phyloP scores from a whole-genome alignment of 208 protist species.

The Herpetomonas tarakana region DNA sequence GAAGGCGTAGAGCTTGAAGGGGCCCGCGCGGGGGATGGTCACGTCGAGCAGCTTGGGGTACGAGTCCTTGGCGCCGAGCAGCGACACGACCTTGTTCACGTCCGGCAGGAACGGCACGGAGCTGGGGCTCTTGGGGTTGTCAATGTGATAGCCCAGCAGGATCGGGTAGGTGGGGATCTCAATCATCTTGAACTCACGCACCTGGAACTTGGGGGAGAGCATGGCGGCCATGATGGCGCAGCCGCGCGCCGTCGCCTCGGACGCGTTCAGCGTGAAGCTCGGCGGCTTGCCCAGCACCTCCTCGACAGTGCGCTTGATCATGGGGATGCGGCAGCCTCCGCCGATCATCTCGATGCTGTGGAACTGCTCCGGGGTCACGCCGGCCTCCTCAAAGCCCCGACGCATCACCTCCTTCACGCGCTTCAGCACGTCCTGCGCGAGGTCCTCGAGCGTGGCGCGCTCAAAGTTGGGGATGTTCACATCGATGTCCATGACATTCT shows the following conservation, averaged over 20 bases:
- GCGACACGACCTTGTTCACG: constrained; percentile 81
- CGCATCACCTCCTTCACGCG: constrained; percentile 53
- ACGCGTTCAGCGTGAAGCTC: constrained; percentile 88
- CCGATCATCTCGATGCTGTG: constrained; percentile 91
- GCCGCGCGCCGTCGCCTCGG: constrained; percentile 84
- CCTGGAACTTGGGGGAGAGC: constrained; percentile 90
- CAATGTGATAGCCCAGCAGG: constrained; percentile 73
- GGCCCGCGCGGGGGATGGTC: constrained; percentile 49
- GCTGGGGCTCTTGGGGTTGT: constrained; percentile 51
- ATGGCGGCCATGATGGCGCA: constrained; percentile 84
- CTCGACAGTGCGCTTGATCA: constrained; percentile 72
- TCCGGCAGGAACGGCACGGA: constrained; percentile 76
- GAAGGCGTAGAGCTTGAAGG: constrained; percentile 84
- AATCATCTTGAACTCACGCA: constrained; percentile 79
- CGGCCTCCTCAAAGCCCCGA: constrained; percentile 52
- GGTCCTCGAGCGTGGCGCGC: constrained; percentile 69
- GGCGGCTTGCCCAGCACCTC: constrained; percentile 55
- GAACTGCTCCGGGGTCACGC: constrained; percentile 37
- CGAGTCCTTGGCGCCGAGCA: constrained; percentile 51
- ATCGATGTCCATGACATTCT: constrained; percentile 93
- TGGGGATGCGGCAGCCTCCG: constrained; percentile 88
- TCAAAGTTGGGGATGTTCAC: constrained; percentile 80
- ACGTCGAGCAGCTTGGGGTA: constrained; percentile 85
- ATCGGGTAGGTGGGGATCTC: constrained; percentile 79
- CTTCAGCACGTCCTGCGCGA: constrained; percentile 39